These are phyloP conservation scores for Penicillium sp. DNA, from an alignment of 2,329 filamentous ascomycete species.

Conservation along the genomic window DNA sequence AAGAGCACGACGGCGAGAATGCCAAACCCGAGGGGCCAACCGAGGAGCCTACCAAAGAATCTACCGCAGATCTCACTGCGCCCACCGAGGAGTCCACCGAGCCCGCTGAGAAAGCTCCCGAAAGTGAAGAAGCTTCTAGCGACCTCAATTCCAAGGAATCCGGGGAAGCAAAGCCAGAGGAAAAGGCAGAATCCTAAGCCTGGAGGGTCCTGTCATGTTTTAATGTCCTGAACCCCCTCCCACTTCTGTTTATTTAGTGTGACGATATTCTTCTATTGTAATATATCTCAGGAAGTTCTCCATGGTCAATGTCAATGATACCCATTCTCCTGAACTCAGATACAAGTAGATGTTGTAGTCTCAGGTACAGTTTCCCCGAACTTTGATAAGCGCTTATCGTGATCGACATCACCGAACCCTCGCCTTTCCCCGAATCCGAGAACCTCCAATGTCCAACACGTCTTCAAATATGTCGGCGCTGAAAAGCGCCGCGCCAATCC, in stretches of 20 bases:
- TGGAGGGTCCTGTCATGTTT: constrained; percentile 1
- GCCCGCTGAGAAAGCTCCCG: constrained; percentile 3
- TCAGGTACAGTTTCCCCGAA: neutral
- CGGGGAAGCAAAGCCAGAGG: constrained; percentile 7
- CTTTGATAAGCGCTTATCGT: constrained; percentile 8
- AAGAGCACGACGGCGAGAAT: neutral
- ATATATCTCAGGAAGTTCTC: constrained; percentile 24
- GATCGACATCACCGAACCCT: neutral
- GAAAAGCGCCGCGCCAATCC: constrained; percentile 46
- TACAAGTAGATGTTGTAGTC: neutral
- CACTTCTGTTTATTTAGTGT: neutral
- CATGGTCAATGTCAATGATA: constrained; percentile 28
- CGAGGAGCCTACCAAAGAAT: neutral
- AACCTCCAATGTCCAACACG: constrained; percentile 3
- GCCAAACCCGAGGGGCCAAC: neutral
- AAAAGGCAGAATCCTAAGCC: constrained; percentile 13
- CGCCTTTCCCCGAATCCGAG: neutral
- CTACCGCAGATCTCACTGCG: neutral
- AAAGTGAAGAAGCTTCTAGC: constrained; percentile 7
- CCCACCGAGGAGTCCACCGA: constrained; percentile 8
- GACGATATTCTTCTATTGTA: constrained; percentile 18
- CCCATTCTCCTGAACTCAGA: constrained; percentile 15
- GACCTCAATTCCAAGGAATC: constrained; percentile 5
- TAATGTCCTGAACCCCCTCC: constrained; percentile 1
- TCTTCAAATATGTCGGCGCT: constrained; percentile 24